Base-by-base conservation (phyloP, 179 eudicot genomes). In the Spinacia oleracea region DNA sequence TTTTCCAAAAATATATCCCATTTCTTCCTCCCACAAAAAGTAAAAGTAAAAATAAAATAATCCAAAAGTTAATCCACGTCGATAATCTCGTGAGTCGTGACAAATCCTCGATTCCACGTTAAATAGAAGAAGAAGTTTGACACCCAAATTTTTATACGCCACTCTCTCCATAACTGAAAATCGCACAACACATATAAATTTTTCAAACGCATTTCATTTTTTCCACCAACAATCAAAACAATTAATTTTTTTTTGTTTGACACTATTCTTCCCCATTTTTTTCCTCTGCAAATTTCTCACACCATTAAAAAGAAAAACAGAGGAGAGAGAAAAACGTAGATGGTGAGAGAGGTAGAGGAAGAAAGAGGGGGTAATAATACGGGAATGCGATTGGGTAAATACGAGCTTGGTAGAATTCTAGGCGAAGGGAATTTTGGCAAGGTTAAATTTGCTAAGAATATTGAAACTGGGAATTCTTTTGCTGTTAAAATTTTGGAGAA, bases 361-460 rank as follows among this genome's bases (percentile, higher is more conserved):
- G 79, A 77, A 70, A 80, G 75, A 77, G 79, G 63, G 21, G 80
- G 72, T 18, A 16, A 18, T 18, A 53, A 6, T 14, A 80, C 48
- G 88, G 89, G 86, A 88, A 86, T 88, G 88, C 91, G 88, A 77
- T 77, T 91, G 43, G 98, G 97, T 34, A 93, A 93, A 79, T 95
- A 95, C 86, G 92, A 91, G 72, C 80, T 95, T 56, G 98, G 98
- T 7, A 87, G 84, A 81, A 87, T 92, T 27, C 79, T 95, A 1
- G 98, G 98, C 5, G 97, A 95, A 82, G 98, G 98, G 12, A 91
- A 95, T 67, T 95, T 93, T 70, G 98, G 97, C 0, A 95, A 91
- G 77, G 98, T 95, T 20, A 95, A 93, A 79, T 87, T 77, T 79
- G 98, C 98, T 11, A 86, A 38, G 56, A 83, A 95, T 74, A 43